These are phyloP conservation scores for Favolaschia claudopus DNA, from an alignment of 768 basidiomycete genomes.

Conservation along the genomic window DNA sequence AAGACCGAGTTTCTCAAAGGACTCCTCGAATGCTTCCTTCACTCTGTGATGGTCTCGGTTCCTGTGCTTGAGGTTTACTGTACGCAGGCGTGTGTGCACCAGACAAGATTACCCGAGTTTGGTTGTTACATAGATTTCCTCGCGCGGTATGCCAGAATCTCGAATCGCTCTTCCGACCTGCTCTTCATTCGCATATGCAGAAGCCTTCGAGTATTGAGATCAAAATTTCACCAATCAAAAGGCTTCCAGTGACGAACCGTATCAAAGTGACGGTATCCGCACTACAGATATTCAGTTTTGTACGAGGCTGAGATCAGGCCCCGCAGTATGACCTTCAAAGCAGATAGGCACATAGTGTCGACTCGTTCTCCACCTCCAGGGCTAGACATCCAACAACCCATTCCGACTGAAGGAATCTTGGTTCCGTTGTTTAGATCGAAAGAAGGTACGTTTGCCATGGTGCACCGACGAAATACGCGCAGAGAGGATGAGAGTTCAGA, in stretches of 20 bases:
- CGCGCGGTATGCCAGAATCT: constrained; percentile 52
- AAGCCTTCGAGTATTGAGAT: constrained; percentile 24
- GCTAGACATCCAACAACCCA: constrained; percentile 49
- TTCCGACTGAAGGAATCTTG: constrained; percentile 31
- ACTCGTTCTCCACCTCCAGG: constrained; percentile 48
- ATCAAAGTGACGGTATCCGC: constrained; percentile 58
- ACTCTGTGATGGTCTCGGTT: constrained; percentile 42
- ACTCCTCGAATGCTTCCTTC: constrained; percentile 44
- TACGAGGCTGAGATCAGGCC: background rate
- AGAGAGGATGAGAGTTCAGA: too few relatives aligned
- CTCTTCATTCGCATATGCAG: constrained; percentile 51
- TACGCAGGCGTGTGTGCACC: too few relatives aligned
- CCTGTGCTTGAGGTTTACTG: constrained; percentile 3
- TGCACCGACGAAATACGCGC: too few relatives aligned
- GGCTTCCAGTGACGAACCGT: constrained; percentile 32
- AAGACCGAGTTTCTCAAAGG: constrained; percentile 43
- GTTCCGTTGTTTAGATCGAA: constrained; percentile 29
- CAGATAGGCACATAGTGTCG: constrained; percentile 42
- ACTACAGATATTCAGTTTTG: too few relatives aligned
- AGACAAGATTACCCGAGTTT: constrained; percentile 43
- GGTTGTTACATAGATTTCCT: constrained; percentile 57
- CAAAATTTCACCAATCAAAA: background rate
- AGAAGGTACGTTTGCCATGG: constrained; percentile 23
- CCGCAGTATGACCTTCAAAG: constrained; percentile 38
- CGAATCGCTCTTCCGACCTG: constrained; percentile 54